Evolutionary conservation across 2,329 filamentous ascomycete genomes (phyloP).

Genomic region (Monosporascus sp.): DNA sequence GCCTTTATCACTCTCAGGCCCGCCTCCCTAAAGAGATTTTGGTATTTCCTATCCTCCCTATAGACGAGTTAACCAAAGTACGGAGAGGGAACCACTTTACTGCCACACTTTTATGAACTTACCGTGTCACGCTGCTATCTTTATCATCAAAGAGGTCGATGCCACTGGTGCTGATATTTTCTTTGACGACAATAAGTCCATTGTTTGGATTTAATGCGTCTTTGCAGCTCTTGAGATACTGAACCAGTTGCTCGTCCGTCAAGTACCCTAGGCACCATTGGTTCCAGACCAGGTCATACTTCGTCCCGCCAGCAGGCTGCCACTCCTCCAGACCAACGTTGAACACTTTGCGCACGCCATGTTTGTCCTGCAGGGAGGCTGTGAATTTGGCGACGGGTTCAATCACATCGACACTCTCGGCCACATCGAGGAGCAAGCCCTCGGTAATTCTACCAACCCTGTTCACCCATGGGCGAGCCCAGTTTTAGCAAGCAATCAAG

Average conservation of each 20-base stretch:
- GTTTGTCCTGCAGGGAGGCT: constrained; percentile 47
- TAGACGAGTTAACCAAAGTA: constrained; percentile 6
- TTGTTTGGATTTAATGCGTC: constrained; percentile 28
- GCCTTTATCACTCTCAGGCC: constrained; percentile 63
- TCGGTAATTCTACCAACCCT: constrained; percentile 81
- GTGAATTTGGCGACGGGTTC: constrained; percentile 85
- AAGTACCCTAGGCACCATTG: constrained; percentile 89
- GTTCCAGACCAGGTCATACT: constrained; percentile 80
- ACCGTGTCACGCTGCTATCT: constrained; percentile 74
- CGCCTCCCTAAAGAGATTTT: constrained; percentile 61
- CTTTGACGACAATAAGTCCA: constrained; percentile 68
- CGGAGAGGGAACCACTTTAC: neutral
- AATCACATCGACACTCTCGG: constrained; percentile 71
- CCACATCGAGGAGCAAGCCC: constrained; percentile 66
- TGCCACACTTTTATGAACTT: constrained; percentile 52
- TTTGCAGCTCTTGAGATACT: constrained; percentile 60
- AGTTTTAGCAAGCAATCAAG: neutral
- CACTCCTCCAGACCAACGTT: constrained; percentile 72
- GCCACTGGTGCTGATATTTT: constrained; percentile 60
- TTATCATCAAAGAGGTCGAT: constrained; percentile 68
- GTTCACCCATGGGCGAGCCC: neutral
- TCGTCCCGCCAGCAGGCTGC: constrained; percentile 38
- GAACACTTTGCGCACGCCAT: constrained; percentile 59
- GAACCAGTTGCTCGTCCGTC: constrained; percentile 65
- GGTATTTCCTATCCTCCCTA: constrained; percentile 68